A percentile compares a stretch with the other conserved stretches of the same genome.
Conservation (phyloP, 768 basidiomycete species). For the Leucocoprinus leucothites region DNA sequence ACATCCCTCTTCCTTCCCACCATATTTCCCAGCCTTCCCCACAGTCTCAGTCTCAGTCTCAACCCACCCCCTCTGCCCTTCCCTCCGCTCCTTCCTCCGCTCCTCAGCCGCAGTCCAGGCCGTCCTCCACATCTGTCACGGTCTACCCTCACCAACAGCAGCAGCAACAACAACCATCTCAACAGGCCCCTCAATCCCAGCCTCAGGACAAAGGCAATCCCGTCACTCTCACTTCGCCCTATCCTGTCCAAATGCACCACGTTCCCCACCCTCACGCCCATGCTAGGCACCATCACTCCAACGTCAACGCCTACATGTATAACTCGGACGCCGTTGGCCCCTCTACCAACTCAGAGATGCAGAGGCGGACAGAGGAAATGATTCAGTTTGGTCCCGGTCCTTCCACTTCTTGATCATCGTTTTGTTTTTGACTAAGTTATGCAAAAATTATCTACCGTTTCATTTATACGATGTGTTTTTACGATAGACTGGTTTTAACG, state of each 20-base stretch:
- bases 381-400: conserved; percentile 42
- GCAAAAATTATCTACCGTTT: conserved; percentile 18
- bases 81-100: conserved; percentile 9
- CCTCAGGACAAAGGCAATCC: conserved; percentile 15
- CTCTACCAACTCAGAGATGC: conserved; percentile 30
- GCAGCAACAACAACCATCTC: conserved; percentile 18
- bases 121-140: conserved; percentile 10
- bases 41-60: conserved; percentile 5
- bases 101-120: conserved; percentile 3
- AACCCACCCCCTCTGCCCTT: background rate
- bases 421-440: conserved; percentile 12
- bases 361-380: conserved; percentile 43
- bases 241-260: conserved; percentile 70
- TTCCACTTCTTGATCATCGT: conserved; percentile 22
- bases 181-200: conserved; percentile 10
- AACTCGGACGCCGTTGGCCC: conserved; percentile 30
- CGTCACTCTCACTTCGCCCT: conserved; percentile 56
- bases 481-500: background rate
- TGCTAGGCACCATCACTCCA: conserved; percentile 66
- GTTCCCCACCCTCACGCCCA: conserved; percentile 80
- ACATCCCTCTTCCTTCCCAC: conserved; percentile 11
- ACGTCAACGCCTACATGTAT: conserved; percentile 41
- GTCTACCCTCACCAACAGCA: conserved; percentile 23
- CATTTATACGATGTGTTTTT: conserved; percentile 16
- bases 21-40: conserved; percentile 10